A percentile compares a stretch with the other conserved stretches of the same genome.
Evolutionary conservation across 2,329 filamentous ascomycete genomes (phyloP).

Genomic region (Dissoconium aciculare): DNA sequence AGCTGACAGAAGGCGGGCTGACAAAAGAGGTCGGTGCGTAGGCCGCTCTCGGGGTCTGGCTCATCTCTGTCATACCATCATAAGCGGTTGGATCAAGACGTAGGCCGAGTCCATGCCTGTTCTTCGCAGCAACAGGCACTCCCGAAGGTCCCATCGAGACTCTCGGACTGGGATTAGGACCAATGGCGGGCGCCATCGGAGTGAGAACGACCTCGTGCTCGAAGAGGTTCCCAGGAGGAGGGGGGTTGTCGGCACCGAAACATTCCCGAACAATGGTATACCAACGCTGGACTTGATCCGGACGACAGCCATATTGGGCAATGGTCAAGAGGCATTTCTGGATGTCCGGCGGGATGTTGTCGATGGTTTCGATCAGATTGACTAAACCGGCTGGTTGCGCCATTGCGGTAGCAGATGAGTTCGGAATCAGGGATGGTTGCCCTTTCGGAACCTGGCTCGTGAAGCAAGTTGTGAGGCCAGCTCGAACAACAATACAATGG

Average conservation of each 20-base stretch:
- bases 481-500: background rate
- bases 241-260: slow-evolving; percentile 1
- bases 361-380: slow-evolving; percentile 3
- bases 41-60: background rate
- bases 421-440: background rate
- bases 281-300: slow-evolving; percentile 5
- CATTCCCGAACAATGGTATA: slow-evolving; percentile 5
- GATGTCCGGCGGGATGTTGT: slow-evolving; percentile 5
- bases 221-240: background rate
- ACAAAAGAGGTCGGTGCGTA: background rate
- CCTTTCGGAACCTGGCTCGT: background rate
- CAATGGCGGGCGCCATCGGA: background rate
- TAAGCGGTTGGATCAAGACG: background rate
- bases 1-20: background rate
- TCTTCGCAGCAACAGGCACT: slow-evolving; percentile 1
- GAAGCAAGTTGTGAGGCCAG: background rate
- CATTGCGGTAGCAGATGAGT: background rate
- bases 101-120: background rate
- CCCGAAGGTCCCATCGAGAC: background rate
- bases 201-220: background rate
- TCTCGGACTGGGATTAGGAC: background rate
- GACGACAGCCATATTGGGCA: slow-evolving; percentile 4
- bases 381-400: slow-evolving; percentile 2
- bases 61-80: background rate
- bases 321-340: slow-evolving; percentile 6